Base-by-base conservation (phyloP, 768 basidiomycete species). In the Ramaria sp. region DNA sequence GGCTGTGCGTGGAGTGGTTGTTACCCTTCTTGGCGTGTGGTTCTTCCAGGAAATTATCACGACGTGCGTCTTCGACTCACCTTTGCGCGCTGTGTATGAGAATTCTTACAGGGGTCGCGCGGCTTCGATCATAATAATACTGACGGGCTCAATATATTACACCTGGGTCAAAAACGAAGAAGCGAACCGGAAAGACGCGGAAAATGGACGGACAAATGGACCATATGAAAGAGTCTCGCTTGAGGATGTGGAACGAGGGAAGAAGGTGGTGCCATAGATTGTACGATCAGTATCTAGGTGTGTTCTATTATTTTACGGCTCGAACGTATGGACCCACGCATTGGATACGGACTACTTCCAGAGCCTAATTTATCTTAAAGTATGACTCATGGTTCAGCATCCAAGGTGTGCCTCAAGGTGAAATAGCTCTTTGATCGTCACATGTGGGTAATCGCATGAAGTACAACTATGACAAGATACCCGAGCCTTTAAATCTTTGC, bases 1-100 rank as follows among this genome's bases (percentile, higher is more conserved):
- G 11, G 94, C 95, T 19, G 91, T 95, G 4, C 87, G 94, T 54
- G 93, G 95, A 17, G 94, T 97, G 27, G 83, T 91, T 0, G 90
- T 86, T n/a, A 90, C 91, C 4, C 67, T 94, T 46, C 75, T 96
- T 13, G 90, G 84, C 22, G 76, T 87, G 68, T 87, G 79, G 81
- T 61, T 91, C 19, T 96, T 96, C 71, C 67, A 73, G 27, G 94
- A 98, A 50, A 66, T 89, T 58, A 81, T 97, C 62, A 86, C 88
- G 4, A 75, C 71, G 91, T 87, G 68, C 67, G 86, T 77, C 4
- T 45, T 41, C 57, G 5, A 13, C 39, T 10, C 37, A 37, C 13
- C 1, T 10, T 37, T 10, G 10, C 34, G 13, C 13, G 4, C 34
- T 37, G 9, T 37, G 34, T 9, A 37, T 37, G 34, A 37, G 9